phyloP scores from a whole-genome alignment of 306 rosid species.

The Spatholobus suberectus region DNA sequence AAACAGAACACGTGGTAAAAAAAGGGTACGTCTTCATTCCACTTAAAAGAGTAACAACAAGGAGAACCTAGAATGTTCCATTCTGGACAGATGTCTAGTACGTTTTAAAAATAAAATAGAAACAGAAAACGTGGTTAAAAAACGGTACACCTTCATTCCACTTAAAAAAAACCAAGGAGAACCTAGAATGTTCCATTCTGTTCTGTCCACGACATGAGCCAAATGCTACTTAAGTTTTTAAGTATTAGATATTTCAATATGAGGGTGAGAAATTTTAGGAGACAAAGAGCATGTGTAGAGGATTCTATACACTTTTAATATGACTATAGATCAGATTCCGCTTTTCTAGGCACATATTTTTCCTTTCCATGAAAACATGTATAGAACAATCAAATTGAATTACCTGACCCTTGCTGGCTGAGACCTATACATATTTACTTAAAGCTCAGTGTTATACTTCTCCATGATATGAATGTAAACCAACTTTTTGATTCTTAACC shows the following conservation, averaged over 20 bases:
- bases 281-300: background rate
- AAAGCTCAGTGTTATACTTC: constrained; percentile 17
- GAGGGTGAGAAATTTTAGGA: background rate
- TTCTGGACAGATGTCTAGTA: background rate
- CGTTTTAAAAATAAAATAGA: background rate
- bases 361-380: constrained; percentile 1
- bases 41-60: background rate
- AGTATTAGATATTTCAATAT: background rate
- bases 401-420: background rate
- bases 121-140: background rate
- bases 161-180: background rate
- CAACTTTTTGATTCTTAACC: background rate
- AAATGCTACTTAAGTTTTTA: background rate
- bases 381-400: background rate
- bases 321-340: constrained; percentile 5
- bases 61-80: too few relatives aligned
- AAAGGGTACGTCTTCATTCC: background rate
- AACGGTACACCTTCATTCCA: background rate
- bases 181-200: background rate
- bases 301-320: background rate
- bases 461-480: background rate
- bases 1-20: background rate
- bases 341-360: background rate
- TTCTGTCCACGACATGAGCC: background rate
- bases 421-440: constrained; percentile 11